Evolutionary conservation across 768 basidiomycete genomes (phyloP).

Genomic region (Pleurotus cornucopiae): DNA sequence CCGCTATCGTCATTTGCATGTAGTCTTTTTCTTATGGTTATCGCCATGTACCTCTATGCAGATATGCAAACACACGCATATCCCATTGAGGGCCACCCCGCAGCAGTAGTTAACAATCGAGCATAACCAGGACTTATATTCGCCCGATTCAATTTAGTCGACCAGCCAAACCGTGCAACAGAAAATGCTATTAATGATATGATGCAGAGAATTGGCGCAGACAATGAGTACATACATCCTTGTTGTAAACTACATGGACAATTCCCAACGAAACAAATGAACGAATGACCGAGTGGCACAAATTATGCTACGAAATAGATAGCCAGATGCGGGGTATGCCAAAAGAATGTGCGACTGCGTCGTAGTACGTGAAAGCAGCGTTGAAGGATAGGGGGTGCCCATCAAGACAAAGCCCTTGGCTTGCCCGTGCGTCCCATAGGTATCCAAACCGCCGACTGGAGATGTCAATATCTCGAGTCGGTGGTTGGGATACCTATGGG

Average conservation of each 20-base stretch:
- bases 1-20: neutral
- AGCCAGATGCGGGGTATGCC: neutral
- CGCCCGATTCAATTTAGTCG: no score
- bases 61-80: no score
- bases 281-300: neutral
- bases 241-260: slow-evolving; percentile 5
- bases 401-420: neutral
- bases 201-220: no score
- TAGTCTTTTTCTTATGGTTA: no score
- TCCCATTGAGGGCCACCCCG: no score
- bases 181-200: no score
- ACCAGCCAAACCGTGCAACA: no score
- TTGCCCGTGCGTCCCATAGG: neutral
- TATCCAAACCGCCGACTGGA: neutral
- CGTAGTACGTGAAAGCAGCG: neutral
- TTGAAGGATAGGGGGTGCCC: neutral
- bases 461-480: neutral
- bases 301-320: neutral
- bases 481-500: neutral
- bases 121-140: no score
- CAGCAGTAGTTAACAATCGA: no score
- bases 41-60: no score
- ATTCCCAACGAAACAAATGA: neutral
- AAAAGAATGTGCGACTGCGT: neutral
- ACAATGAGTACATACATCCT: slow-evolving; percentile 6